Conservation (phyloP, 1,139 yeast species). For the Magnusiomyces tetraspermus region DNA sequence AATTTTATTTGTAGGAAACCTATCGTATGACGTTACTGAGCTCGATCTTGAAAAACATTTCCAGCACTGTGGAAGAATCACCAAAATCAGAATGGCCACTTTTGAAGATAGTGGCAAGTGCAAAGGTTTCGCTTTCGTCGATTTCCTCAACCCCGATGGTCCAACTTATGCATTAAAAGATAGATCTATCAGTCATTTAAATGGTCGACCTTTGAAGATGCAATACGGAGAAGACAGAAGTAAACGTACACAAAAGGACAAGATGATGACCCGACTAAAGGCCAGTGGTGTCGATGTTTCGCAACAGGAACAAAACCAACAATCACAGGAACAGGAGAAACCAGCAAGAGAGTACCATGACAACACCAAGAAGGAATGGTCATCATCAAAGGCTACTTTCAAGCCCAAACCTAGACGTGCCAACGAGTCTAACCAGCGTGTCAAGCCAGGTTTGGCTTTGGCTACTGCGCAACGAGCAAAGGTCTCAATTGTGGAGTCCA, state of each 20-base stretch:
- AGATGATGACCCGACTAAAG: conserved; percentile 15
- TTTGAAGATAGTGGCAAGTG: conserved; percentile 94
- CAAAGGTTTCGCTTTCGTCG: conserved; percentile 92
- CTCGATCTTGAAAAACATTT: conserved; percentile 71
- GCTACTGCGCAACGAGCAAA: conserved; percentile 86
- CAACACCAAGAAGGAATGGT: conserved; percentile 6
- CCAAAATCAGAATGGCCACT: conserved; percentile 86
- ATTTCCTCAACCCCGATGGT: conserved; percentile 69
- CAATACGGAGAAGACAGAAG: conserved; percentile 95
- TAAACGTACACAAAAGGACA: conserved; percentile 50
- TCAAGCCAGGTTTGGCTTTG: conserved; percentile 77
- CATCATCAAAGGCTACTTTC: conserved; percentile 10
- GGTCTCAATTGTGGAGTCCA: conserved; percentile 78
- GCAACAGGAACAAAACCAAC: not conserved
- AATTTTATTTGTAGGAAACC: conserved; percentile 83
- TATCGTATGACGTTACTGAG: conserved; percentile 87
- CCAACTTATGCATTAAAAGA: conserved; percentile 79
- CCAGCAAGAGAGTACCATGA: not conserved
- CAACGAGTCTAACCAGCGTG: conserved; percentile 34
- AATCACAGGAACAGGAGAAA: not conserved
- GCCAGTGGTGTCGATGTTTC: not conserved
- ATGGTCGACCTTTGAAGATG: conserved; percentile 70
- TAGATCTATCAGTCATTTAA: conserved; percentile 53
- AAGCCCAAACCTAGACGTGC: conserved; percentile 25
- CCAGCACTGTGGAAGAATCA: conserved; percentile 67